These are phyloP conservation scores for Globisporangium rhizosaccharum DNA, from an alignment of 352 stramenopile species.

Conservation along the genomic window DNA sequence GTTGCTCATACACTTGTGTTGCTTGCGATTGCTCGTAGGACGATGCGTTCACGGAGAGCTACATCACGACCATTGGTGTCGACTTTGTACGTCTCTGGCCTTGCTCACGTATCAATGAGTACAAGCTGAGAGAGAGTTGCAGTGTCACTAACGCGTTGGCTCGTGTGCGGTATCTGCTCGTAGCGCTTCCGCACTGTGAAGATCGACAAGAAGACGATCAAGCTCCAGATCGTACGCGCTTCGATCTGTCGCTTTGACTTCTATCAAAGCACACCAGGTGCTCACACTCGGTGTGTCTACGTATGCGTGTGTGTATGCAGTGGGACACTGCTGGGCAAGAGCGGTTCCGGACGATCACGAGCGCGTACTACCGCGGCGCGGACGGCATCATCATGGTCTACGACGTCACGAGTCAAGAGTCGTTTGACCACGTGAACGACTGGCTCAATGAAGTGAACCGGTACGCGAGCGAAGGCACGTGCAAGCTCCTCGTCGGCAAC, in stretches of 20 bases:
- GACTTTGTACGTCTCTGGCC: constrained; percentile 83
- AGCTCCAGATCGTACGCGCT: constrained; percentile 94
- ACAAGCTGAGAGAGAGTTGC: too few species aligned
- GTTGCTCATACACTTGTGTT: neutral
- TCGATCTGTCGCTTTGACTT: neutral
- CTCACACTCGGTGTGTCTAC: neutral
- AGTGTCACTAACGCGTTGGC: too few species aligned
- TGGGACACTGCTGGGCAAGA: constrained; percentile 99
- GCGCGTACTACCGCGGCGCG: constrained; percentile 97
- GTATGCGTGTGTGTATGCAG: constrained; percentile 23
- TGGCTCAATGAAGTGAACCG: constrained; percentile 99
- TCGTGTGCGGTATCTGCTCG: constrained; percentile 11
- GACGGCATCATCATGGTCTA: constrained; percentile 99
- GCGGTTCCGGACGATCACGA: constrained; percentile 98
- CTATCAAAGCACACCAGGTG: neutral
- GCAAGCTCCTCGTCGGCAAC: constrained; percentile 99
- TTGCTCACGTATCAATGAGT: too few species aligned
- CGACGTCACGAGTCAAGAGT: constrained; percentile 98
- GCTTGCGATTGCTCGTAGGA: constrained; percentile 41
- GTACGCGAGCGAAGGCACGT: constrained; percentile 98
- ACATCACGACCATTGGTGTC: constrained; percentile 95
- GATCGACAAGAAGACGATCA: constrained; percentile 98
- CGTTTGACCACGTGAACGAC: constrained; percentile 99
- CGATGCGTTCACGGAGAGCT: constrained; percentile 98
- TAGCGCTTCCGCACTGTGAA: constrained; percentile 95